These are phyloP conservation scores for Elongisporangium senticosum DNA, from an alignment of 352 stramenopile genomes.

Conservation along the genomic window DNA sequence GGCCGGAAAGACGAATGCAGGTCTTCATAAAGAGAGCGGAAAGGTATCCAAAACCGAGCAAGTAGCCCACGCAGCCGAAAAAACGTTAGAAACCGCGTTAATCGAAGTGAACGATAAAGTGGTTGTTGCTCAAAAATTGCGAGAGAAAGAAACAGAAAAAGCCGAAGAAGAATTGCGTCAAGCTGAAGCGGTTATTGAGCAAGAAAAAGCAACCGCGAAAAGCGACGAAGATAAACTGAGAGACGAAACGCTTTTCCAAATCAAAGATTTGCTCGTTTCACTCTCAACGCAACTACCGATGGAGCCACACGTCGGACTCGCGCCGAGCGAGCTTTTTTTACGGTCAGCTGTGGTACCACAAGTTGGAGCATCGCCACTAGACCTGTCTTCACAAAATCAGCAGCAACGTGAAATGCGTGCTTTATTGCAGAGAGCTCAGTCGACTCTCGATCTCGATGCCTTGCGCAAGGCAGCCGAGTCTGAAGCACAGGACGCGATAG, in stretches of 20 bases:
- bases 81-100: neutral
- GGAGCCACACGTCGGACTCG: neutral
- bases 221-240: conserved; percentile 11
- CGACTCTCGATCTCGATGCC: neutral
- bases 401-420: neutral
- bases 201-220: conserved; percentile 22
- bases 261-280: conserved; percentile 42
- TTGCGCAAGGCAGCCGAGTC: conserved; percentile 5
- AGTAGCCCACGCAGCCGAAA: neutral
- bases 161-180: conserved; percentile 16
- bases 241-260: conserved; percentile 47
- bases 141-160: neutral
- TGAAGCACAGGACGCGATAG: conserved; percentile 6
- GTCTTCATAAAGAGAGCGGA: conserved; percentile 5
- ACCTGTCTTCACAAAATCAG: neutral
- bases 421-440: neutral
- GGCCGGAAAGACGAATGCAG: conserved; percentile 5
- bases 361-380: neutral
- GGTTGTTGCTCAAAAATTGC: neutral
- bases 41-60: neutral
- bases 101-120: neutral
- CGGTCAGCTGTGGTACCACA: neutral
- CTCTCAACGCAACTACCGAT: conserved; percentile 21
- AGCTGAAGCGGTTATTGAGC: conserved; percentile 20
- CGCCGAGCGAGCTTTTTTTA: neutral